Conservation (phyloP, 805 yeast genomes). For the Cyberlindnera mycetangii region DNA sequence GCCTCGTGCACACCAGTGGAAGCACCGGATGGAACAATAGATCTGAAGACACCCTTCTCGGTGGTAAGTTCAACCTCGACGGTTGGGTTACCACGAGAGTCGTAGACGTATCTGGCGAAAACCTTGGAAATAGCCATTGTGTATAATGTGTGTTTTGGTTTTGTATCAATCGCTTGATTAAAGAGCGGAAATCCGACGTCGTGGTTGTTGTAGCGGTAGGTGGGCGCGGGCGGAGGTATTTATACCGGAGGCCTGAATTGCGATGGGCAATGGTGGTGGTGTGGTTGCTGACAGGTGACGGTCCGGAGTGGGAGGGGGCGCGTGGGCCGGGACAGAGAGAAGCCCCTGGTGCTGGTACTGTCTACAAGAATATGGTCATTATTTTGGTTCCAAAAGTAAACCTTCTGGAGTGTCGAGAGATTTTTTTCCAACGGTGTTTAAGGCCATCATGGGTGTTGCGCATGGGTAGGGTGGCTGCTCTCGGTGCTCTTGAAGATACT, state of each 20-base stretch:
- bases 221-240: constrained; percentile 12
- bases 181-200: neutral
- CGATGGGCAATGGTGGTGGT: constrained; percentile 16
- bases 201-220: neutral
- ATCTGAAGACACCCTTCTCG: constrained; percentile 89
- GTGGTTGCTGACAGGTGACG: constrained; percentile 22
- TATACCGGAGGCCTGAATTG: constrained; percentile 3
- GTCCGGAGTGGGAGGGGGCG: neutral
- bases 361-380: too few relatives aligned
- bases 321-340: neutral
- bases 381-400: too few relatives aligned
- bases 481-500: neutral
- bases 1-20: constrained; percentile 99
- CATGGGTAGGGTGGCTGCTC: neutral
- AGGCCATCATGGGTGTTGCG: neutral
- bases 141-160: constrained; percentile 5
- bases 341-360: neutral
- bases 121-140: constrained; percentile 83
- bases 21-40: constrained; percentile 99
- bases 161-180: constrained; percentile 5
- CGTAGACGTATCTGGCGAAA: constrained; percentile 96
- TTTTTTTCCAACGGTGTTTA: neutral
- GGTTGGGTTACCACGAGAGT: constrained; percentile 99
- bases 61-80: constrained; percentile 97
- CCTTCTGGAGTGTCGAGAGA: too few relatives aligned